Conservation (phyloP, 116 monocot species). For the Phalaenopsis hybrid region DNA sequence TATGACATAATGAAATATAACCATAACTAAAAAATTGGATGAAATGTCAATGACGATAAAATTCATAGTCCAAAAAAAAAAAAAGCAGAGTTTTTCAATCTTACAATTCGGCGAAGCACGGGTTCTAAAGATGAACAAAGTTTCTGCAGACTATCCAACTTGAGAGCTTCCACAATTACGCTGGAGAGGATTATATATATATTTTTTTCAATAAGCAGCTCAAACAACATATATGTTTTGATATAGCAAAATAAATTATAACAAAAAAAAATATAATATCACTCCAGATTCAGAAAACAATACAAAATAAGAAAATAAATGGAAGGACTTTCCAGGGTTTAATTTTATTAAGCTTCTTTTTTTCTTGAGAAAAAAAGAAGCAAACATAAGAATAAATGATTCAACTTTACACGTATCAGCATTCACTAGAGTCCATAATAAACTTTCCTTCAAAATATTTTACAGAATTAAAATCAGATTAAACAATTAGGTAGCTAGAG, state of each 20-base stretch:
- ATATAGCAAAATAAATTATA: background rate
- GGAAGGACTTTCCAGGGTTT: background rate
- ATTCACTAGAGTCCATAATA: background rate
- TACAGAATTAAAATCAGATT: background rate
- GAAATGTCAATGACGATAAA: background rate
- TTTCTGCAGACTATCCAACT: slow-evolving; percentile 73
- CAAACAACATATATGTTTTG: background rate
- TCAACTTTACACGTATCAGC: background rate
- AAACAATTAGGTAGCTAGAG: background rate
- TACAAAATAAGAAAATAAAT: background rate
- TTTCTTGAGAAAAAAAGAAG: background rate
- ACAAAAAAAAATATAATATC: slow-evolving; percentile 4
- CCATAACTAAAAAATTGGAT: background rate
- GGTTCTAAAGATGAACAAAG: slow-evolving; percentile 78
- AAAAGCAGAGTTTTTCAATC: slow-evolving; percentile 9
- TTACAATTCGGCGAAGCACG: slow-evolving; percentile 61
- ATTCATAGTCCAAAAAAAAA: background rate
- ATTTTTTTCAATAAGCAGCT: background rate
- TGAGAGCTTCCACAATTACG: slow-evolving; percentile 81
- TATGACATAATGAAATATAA: background rate
- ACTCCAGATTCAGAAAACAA: background rate
- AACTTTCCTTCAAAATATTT: background rate
- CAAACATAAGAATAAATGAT: background rate
- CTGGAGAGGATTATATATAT: slow-evolving; percentile 23
- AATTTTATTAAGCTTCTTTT: background rate